These are phyloP conservation scores for Excoecaria cochinchinensis DNA, from an alignment of 345 rosid species.

Conservation along the genomic window DNA sequence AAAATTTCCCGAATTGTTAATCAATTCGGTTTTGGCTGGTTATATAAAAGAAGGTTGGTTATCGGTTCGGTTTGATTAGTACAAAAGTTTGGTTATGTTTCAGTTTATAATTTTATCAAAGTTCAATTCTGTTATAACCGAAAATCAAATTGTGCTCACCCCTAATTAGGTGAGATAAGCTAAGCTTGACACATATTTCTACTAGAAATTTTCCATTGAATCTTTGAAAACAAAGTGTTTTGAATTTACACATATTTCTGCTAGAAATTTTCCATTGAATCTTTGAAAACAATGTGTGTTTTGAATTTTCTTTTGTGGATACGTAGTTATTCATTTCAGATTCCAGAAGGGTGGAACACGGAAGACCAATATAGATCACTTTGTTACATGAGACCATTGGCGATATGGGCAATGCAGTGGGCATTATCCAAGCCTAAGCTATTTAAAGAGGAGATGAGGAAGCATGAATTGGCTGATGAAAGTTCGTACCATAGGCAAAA, in stretches of 20 bases:
- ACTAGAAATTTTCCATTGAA: no score
- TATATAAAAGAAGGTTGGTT: no score
- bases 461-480: constrained; percentile 29
- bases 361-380: constrained; percentile 53
- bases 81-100: no score
- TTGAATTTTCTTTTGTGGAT: not conserved
- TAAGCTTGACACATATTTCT: not conserved
- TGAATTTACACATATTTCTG: not conserved
- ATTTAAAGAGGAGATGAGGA: constrained; percentile 23
- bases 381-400: constrained; percentile 79
- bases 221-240: no score
- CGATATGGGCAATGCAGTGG: constrained; percentile 86
- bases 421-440: constrained; percentile 54
- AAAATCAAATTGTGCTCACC: no score
- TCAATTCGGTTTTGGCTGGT: no score
- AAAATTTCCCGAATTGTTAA: no score
- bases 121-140: no score
- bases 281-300: not conserved
- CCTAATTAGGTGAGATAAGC: no score
- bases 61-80: no score
- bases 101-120: no score
- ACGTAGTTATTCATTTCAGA: constrained; percentile 63
- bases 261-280: not conserved
- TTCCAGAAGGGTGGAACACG: constrained; percentile 69
- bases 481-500: constrained; percentile 41